These are phyloP conservation scores for Panaeolus cyanescens DNA, from an alignment of 768 basidiomycete genomes.

Conservation along the genomic window DNA sequence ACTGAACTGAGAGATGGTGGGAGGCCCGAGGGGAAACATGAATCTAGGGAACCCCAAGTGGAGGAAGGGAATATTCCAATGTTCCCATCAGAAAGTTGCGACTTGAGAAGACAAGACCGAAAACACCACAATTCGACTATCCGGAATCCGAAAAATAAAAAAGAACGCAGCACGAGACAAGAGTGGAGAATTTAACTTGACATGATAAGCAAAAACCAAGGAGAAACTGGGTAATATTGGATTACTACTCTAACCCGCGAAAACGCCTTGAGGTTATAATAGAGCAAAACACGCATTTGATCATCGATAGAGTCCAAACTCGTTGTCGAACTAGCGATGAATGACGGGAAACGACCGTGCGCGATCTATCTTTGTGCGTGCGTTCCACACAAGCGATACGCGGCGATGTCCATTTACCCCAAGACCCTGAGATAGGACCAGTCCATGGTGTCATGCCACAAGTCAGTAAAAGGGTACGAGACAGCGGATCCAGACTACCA, in stretches of 20 bases:
- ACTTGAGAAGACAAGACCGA: background rate
- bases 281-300: background rate
- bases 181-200: background rate
- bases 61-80: background rate
- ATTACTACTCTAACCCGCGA: background rate
- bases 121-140: background rate
- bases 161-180: background rate
- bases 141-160: background rate
- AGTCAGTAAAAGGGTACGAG: background rate
- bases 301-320: background rate
- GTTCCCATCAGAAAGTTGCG: slow-evolving; percentile 1
- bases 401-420: background rate
- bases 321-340: slow-evolving; percentile 2
- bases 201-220: background rate
- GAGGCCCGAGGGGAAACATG: background rate
- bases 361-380: slow-evolving; percentile 1
- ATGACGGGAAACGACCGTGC: background rate
- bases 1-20: background rate
- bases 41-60: background rate
- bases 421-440: background rate
- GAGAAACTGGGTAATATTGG: background rate
- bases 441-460: background rate
- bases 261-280: background rate
- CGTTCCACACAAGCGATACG: background rate
- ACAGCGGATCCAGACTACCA: background rate